These are phyloP conservation scores for Prunus salicina DNA, from an alignment of 306 rosid genomes.

Conservation along the genomic window DNA sequence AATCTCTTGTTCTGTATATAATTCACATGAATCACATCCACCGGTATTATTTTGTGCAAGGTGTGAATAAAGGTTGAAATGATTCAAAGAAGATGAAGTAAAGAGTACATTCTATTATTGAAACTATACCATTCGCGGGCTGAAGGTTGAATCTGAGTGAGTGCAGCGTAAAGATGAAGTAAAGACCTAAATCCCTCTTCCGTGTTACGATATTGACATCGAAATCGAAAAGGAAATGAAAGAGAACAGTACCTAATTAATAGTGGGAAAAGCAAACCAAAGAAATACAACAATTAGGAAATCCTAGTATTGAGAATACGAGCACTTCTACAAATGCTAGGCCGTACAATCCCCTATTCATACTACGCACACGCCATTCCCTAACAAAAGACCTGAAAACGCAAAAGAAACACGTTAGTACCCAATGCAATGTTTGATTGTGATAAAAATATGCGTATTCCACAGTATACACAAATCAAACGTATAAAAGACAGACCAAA, in stretches of 20 bases:
- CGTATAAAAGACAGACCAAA: neutral
- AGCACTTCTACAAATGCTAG: slow-evolving; percentile 13
- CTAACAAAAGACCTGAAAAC: slow-evolving; percentile 17
- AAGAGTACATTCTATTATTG: too few relatives aligned
- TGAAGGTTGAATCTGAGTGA: neutral
- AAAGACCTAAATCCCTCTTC: neutral
- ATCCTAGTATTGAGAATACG: slow-evolving; percentile 20
- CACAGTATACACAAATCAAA: neutral
- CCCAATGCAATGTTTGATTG: neutral
- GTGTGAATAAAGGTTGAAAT: neutral
- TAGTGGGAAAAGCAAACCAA: neutral
- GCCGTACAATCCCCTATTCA: slow-evolving; percentile 12
- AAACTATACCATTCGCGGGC: neutral
- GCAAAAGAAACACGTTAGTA: neutral
- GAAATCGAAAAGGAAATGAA: neutral
- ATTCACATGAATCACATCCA: neutral
- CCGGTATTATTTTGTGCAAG: slow-evolving; percentile 2
- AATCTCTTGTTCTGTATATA: slow-evolving; percentile 9
- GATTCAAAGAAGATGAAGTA: too few relatives aligned
- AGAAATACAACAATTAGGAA: slow-evolving; percentile 10
- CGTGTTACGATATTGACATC: neutral
- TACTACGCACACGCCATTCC: slow-evolving; percentile 13
- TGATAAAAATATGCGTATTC: neutral
- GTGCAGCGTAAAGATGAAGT: neutral
- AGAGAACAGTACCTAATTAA: neutral